Evolutionary conservation across 371 early-diverging fungal species (phyloP), one percentile per base, ranked within the genome.

Genomic region (Mortierella sp.): DNA sequence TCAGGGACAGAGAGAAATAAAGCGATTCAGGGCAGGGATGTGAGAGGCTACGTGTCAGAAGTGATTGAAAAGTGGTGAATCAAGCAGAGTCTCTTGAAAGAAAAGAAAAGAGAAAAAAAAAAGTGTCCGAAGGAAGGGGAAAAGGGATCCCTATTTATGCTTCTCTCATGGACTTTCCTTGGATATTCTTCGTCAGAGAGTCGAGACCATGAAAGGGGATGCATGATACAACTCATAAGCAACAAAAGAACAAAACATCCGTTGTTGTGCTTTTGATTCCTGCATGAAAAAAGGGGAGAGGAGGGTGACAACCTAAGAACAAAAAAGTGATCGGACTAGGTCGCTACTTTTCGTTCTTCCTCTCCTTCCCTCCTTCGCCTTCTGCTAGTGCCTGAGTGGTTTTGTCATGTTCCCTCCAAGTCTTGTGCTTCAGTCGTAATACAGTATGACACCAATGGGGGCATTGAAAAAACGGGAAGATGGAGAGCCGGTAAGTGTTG

Each of bases 311-410:
- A n/a, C n/a, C n/a, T n/a, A n/a, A 9, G 24, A 24, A 64, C 3
- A 40, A 37, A 67, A 37, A 67, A 67, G 40, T 37, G 67, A 67
- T 67, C 67, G 67, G 67, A 21, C 67, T 67, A 67, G 50, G 50
- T 50, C 50, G 43, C 16, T 48, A 19, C 5, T 37, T 37, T 64
- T 64, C 10, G 2, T 14, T 40, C 57, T 57, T 2, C 28, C 9
- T 4, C 43, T 40, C 43, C 43, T 40, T 6, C 43, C 43, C 6
- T 40, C 43, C 43, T 6, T 40, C 43, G 43, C 43, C 43, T 40
- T 40, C 43, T 40, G 6, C 43, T 24, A 64, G 24, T 21, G 40
- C 37, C 37, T 61, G 67, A 67, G 67, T 67, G 67, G 67, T 67
- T 37, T 21, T 67, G 8, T 40, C 34, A 64, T 64, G 19, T 31